Conservation (phyloP, 345 rosid genomes). For the Odontarrhena argentea region DNA sequence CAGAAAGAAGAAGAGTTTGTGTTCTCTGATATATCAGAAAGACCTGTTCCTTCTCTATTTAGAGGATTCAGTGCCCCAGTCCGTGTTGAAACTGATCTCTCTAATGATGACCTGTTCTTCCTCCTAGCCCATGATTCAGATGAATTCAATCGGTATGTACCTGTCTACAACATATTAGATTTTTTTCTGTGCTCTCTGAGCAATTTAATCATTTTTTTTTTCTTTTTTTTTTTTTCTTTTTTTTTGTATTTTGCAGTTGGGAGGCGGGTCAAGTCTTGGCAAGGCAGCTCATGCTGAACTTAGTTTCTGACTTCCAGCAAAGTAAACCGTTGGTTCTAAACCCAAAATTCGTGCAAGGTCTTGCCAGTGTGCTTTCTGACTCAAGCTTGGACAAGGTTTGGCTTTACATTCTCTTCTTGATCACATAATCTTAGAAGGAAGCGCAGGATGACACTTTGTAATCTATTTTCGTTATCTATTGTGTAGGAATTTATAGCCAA, state of each 20-base stretch:
- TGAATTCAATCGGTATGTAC: slow-evolving; percentile 87
- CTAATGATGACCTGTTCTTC: slow-evolving; percentile 78
- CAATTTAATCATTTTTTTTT: slow-evolving; percentile 14
- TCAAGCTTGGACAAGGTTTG: slow-evolving; percentile 80
- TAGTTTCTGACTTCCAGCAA: slow-evolving; percentile 84
- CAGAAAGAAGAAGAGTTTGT: slow-evolving; percentile 97
- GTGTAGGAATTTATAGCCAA: slow-evolving; percentile 86
- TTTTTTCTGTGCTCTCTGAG: slow-evolving; percentile 8
- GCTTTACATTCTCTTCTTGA: background rate
- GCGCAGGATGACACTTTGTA: background rate
- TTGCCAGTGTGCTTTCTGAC: slow-evolving; percentile 72
- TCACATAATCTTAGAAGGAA: background rate
- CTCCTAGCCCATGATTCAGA: slow-evolving; percentile 95
- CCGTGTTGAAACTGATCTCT: slow-evolving; percentile 84
- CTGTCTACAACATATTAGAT: slow-evolving; percentile 24
- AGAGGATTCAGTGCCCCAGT: slow-evolving; percentile 94
- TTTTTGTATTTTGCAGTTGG: slow-evolving; percentile 62
- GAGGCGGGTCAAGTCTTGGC: slow-evolving; percentile 96
- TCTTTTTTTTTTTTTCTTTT: slow-evolving; percentile 39
- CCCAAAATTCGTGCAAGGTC: slow-evolving; percentile 75
- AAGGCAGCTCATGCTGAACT: slow-evolving; percentile 84
- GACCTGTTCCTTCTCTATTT: slow-evolving; percentile 84
- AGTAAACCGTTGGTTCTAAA: slow-evolving; percentile 65
- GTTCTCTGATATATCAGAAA: slow-evolving; percentile 72
- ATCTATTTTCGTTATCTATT: slow-evolving; percentile 21